Evolutionary conservation across 2,329 filamentous ascomycete genomes (phyloP), one percentile per base, ranked within the genome.

Genomic region (Pseudopyricularia javanii): DNA sequence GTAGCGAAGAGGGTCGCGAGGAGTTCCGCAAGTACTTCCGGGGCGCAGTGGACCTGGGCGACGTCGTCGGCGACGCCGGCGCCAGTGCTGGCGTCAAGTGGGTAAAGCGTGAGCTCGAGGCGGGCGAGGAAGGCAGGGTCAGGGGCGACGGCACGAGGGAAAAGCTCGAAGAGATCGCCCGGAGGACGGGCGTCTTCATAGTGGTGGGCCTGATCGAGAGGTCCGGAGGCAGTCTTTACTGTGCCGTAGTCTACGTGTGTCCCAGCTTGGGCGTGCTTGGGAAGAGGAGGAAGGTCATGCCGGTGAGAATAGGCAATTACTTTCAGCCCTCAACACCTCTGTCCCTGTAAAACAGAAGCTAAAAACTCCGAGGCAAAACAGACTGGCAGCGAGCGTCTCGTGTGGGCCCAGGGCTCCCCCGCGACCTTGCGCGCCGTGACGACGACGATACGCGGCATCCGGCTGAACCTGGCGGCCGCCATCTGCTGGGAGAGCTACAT

Each of bases 401-500:
- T 95, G 54, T 96, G 91, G 91, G 89, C 87, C 0, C 88, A 95
- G 64, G 91, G 90, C 40, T 85, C 83, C 2, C 81, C 91, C 0
- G 79, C 80, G 0, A 93, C 88, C 3, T 76, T 96, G 28, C 80
- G 81, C 56, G 91, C 90, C 3, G 81, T 95, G 1, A 85, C 81
- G 26, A 90, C 89, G 1, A 80, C 74, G 24, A 89, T 96, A 64
- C 84, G 85, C 56, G 89, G 88, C 50, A 79, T 90, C 2, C 82
- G 81, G 57, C 70, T 96, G 55, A 91, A 88, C 54, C 78, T 96
- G 55, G 91, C 85, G 0, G 83, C 86, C 3, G 91, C 90, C 3
- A 94, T 97, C 59, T 95, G 91, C 73, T 96, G 91, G 91, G 91
- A 97, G 67, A 95, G 88, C 66, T 95, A 91, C 70, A 96, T 95